A percentile compares a stretch with the other conserved stretches of the same genome.
phyloP scores from a whole-genome alignment of 371 early-diverging fungal genomes.

The Phascolomyces articulosus region DNA sequence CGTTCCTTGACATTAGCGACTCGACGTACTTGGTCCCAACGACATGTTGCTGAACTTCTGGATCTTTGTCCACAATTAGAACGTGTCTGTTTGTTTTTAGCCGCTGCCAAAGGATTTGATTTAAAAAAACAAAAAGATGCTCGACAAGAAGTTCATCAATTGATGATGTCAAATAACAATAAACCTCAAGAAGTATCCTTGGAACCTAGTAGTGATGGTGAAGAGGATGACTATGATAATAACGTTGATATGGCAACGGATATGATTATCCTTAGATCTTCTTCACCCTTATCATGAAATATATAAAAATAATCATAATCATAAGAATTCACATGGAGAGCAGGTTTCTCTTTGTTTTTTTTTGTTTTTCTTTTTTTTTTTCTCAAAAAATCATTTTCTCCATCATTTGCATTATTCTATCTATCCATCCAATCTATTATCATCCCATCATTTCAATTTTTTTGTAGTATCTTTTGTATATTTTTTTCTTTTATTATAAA shows the following conservation, averaged over 20 bases:
- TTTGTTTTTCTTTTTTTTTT: constrained; percentile 9
- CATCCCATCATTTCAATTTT: too few species aligned
- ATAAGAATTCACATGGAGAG: too few species aligned
- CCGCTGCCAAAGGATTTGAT: constrained; percentile 21
- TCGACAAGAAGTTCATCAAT: constrained; percentile 1
- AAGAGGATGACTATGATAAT: constrained; percentile 7
- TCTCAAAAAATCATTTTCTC: too few species aligned
- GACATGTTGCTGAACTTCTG: constrained; percentile 30
- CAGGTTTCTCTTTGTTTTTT: neutral
- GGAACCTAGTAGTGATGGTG: constrained; percentile 4
- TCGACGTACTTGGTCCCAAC: constrained; percentile 37
- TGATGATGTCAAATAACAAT: constrained; percentile 5
- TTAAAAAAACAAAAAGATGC: constrained; percentile 8
- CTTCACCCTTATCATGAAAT: neutral
- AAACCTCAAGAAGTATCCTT: constrained; percentile 9
- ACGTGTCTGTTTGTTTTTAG: constrained; percentile 30
- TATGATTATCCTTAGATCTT: constrained; percentile 16
- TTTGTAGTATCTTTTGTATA: too few species aligned
- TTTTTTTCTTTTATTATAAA: too few species aligned
- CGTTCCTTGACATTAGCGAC: constrained; percentile 30
- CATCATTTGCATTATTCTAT: too few species aligned
- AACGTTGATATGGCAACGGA: constrained; percentile 11
- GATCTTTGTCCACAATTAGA: constrained; percentile 28
- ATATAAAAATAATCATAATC: too few species aligned
- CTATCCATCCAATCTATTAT: too few species aligned